These are phyloP conservation scores for Saccharomycopsis fermentans DNA, from an alignment of 805 yeast genomes.

Conservation along the genomic window DNA sequence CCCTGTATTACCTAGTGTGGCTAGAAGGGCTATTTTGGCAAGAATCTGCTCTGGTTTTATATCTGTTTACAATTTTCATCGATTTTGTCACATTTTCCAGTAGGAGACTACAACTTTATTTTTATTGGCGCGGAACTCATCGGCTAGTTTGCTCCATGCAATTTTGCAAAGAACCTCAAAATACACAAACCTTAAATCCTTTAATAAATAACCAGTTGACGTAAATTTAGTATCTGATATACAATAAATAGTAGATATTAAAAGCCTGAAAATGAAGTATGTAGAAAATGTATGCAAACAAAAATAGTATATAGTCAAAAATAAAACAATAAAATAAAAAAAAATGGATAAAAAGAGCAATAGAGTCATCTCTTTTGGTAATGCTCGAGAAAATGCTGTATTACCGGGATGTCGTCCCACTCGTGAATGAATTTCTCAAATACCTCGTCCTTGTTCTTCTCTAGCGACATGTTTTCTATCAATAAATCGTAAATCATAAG, in stretches of 20 bases:
- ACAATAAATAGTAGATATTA: neutral
- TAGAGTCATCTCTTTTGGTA: neutral
- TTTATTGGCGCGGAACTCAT: neutral
- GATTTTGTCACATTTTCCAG: neutral
- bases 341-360: too few species aligned
- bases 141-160: neutral
- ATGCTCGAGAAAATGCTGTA: neutral
- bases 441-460: neutral
- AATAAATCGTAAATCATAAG: conserved; percentile 59
- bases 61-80: neutral
- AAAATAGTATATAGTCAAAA: too few species aligned
- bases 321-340: too few species aligned
- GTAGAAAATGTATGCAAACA: too few species aligned
- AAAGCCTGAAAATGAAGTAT: neutral
- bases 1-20: too few species aligned
- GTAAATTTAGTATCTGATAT: too few species aligned
- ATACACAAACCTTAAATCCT: too few species aligned
- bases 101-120: neutral
- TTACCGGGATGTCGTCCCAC: neutral
- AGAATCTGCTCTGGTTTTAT: neutral
- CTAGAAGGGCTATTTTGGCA: neutral
- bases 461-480: conserved; percentile 6
- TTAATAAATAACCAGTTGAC: too few species aligned
- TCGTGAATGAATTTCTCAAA: neutral
- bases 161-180: neutral